phyloP scores from a whole-genome alignment of 129 eudicot species.

The sunflower (Helianthus annuus) region DNA sequence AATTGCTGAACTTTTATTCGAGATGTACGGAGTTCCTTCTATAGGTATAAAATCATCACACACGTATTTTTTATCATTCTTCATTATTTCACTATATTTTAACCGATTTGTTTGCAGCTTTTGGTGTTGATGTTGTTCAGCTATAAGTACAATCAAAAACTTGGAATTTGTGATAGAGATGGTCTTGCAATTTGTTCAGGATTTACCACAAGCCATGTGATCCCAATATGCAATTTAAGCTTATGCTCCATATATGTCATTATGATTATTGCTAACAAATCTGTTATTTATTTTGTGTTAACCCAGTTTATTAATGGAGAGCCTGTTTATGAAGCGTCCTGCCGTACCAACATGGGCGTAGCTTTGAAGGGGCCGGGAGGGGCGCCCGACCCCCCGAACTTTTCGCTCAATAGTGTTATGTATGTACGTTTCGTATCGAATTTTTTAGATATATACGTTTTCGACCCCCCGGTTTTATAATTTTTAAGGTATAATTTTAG shows the following conservation, averaged over 20 bases:
- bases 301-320: constrained; percentile 90
- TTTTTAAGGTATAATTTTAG: too few relatives aligned
- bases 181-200: constrained; percentile 93
- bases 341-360: constrained; percentile 96
- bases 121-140: constrained; percentile 95
- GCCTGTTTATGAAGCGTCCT: constrained; percentile 91
- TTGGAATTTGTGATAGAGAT: constrained; percentile 64
- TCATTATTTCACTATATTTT: background rate
- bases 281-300: constrained; percentile 1
- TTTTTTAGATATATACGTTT: too few relatives aligned
- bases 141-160: constrained; percentile 75
- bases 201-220: constrained; percentile 83
- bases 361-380: too few relatives aligned
- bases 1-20: constrained; percentile 97
- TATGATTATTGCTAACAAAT: background rate
- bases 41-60: constrained; percentile 55
- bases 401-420: too few relatives aligned
- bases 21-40: constrained; percentile 96
- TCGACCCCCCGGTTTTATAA: too few relatives aligned
- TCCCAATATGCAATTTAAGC: constrained; percentile 62
- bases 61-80: background rate
- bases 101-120: constrained; percentile 49
- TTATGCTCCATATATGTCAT: constrained; percentile 15
- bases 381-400: too few relatives aligned
- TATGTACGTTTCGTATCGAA: too few relatives aligned